These are phyloP conservation scores for Barbatosphaeria neglecta DNA, from an alignment of 495 filamentous ascomycete species.

Conservation along the genomic window DNA sequence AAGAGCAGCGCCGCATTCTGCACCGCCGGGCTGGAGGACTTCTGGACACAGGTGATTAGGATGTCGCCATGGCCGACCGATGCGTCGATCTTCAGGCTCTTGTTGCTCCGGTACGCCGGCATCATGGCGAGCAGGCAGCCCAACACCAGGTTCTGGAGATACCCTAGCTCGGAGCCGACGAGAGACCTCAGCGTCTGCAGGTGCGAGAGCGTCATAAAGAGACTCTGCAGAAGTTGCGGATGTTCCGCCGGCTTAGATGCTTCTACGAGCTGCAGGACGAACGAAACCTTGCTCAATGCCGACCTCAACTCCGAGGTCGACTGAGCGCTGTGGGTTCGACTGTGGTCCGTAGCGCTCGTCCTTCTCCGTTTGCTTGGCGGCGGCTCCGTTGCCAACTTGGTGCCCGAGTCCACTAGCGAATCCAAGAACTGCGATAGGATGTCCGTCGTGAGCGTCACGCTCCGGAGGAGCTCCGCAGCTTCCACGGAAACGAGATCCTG, in stretches of 20 bases:
- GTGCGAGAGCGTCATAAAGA: conserved; percentile 76
- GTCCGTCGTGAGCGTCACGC: conserved; percentile 54
- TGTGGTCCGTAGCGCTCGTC: conserved; percentile 53
- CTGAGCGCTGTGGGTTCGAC: conserved; percentile 21
- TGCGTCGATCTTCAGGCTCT: conserved; percentile 54
- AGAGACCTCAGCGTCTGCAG: conserved; percentile 67
- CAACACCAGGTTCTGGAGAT: conserved; percentile 70
- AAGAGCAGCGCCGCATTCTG: conserved; percentile 88
- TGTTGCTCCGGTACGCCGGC: conserved; percentile 51
- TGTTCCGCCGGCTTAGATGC: conserved; percentile 59
- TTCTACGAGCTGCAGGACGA: conserved; percentile 82
- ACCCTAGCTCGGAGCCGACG: conserved; percentile 64
- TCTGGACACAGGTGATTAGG: conserved; percentile 82
- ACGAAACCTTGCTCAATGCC: conserved; percentile 61
- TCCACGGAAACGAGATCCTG: conserved; percentile 29
- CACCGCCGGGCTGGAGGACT: conserved; percentile 75
- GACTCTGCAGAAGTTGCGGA: conserved; percentile 56
- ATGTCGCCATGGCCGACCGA: conserved; percentile 72
- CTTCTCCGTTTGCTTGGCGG: conserved; percentile 65
- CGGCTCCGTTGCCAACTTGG: conserved; percentile 47
- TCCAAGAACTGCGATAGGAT: conserved; percentile 59
- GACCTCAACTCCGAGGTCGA: conserved; percentile 41
- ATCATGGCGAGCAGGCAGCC: conserved; percentile 69
- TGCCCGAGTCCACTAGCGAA: conserved; percentile 52
- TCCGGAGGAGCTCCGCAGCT: conserved; percentile 56